Evolutionary conservation across 208 protist species (phyloP), one percentile per base, ranked within the genome.

Genomic region (Angomonas ambiguus): DNA sequence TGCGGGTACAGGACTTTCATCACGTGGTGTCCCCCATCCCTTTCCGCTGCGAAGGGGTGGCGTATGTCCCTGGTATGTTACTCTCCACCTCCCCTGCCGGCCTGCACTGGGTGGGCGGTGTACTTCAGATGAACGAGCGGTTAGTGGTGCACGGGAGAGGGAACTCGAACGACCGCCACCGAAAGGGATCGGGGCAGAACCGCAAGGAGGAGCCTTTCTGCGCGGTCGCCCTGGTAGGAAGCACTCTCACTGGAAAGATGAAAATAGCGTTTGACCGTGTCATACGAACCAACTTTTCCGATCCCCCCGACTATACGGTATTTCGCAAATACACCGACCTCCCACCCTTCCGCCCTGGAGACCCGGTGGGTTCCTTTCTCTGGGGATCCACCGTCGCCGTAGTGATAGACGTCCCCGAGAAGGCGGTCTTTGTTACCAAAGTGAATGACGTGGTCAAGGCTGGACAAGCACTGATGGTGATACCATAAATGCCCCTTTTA

Each of bases 311-410:
- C 51, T 95, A 93, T 77, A 79, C 86, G 34, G 70, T 95, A 58
- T 75, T 83, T 59, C 62, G 62, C 32, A 48, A 48, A 22, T 92
- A 92, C 66, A 41, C 70, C 13, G 18, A 11, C 13, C 3, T 33
- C 28, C 30, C 4, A 11, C 20, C 76, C 18, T 13, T 85, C n/a
- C 51, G 45, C 18, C 77, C 67, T 38, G 90, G 87, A 0, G 33
- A 62, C 25, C 55, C 45, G 2, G 69, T 95, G 1, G 83, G 81
- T 8, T 81, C 75, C 25, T 95, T 95, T 69, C 72, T 83, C 49
- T 95, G 90, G 87, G 90, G 90, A 27, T 95, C 90, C 31, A 77
- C 90, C n/a, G 85, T 95, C 5, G 85, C 86, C 5, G 45, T 95
- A 24, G 51, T 95, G 24, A 60, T 88, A 62, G 90, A 95, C 74